Conservation (phyloP, 495 filamentous ascomycete species). For the Lasiosphaeria ovina region DNA sequence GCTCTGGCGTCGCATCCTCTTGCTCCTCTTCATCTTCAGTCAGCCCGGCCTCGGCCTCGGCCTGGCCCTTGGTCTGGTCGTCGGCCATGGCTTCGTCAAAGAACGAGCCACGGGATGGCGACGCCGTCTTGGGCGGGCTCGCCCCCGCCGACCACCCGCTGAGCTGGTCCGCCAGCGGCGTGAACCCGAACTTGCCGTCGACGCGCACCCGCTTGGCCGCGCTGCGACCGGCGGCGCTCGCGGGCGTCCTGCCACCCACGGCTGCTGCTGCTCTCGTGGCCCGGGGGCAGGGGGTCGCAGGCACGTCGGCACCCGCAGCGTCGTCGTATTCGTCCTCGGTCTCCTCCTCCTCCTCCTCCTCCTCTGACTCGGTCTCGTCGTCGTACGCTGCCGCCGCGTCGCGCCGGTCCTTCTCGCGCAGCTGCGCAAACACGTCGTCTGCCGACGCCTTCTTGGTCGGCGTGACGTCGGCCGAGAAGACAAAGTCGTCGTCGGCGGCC, state of each 20-base stretch:
- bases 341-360: slow-evolving; percentile 41
- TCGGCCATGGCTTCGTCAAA: slow-evolving; percentile 60
- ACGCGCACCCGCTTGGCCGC: slow-evolving; percentile 23
- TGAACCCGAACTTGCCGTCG: slow-evolving; percentile 49
- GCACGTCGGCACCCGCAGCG: slow-evolving; percentile 11
- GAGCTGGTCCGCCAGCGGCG: slow-evolving; percentile 59
- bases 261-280: slow-evolving; percentile 18
- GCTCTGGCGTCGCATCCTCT: slow-evolving; percentile 17
- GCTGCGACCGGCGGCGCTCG: slow-evolving; percentile 16
- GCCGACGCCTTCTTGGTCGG: slow-evolving; percentile 8
- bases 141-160: slow-evolving; percentile 55
- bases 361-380: slow-evolving; percentile 52
- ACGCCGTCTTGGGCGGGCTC: slow-evolving; percentile 43
- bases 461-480: slow-evolving; percentile 24
- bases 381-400: slow-evolving; percentile 31
- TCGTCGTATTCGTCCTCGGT: slow-evolving; percentile 15
- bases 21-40: slow-evolving; percentile 34
- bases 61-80: slow-evolving; percentile 16
- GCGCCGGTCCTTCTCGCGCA: slow-evolving; percentile 33
- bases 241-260: background rate
- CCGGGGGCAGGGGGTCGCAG: slow-evolving; percentile 33
- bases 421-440: slow-evolving; percentile 27
- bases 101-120: slow-evolving; percentile 44
- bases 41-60: slow-evolving; percentile 37
- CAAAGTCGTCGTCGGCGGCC: slow-evolving; percentile 8